These are phyloP conservation scores for Orbilia javanica DNA, from an alignment of 2,329 filamentous ascomycete genomes.

Conservation along the genomic window DNA sequence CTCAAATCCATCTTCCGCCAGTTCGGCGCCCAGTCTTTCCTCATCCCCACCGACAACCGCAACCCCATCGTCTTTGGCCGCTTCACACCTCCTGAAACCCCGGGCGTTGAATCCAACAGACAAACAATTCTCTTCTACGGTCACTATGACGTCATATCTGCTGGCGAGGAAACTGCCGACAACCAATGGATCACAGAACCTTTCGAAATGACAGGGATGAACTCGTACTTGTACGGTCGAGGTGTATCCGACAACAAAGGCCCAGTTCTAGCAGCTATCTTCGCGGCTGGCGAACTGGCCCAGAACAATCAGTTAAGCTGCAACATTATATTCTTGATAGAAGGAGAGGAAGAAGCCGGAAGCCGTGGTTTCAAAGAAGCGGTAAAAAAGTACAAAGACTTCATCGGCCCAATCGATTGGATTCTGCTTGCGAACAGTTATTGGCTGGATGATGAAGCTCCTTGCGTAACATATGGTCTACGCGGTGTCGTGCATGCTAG, in stretches of 20 bases:
- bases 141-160: slow-evolving; percentile 96
- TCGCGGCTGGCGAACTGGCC: slow-evolving; percentile 89
- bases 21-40: slow-evolving; percentile 87
- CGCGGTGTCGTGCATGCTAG: slow-evolving; percentile 94
- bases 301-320: slow-evolving; percentile 85
- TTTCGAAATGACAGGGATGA: slow-evolving; percentile 87
- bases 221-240: slow-evolving; percentile 93
- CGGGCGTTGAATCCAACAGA: slow-evolving; percentile 67
- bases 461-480: slow-evolving; percentile 93
- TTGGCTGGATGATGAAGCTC: slow-evolving; percentile 96
- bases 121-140: slow-evolving; percentile 97
- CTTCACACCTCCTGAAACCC: slow-evolving; percentile 75
- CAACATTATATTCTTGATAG: slow-evolving; percentile 92
- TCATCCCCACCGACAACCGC: slow-evolving; percentile 84
- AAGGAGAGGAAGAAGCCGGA: slow-evolving; percentile 95
- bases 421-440: slow-evolving; percentile 97
- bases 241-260: slow-evolving; percentile 99
- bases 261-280: slow-evolving; percentile 91
- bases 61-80: slow-evolving; percentile 95
- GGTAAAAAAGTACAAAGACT: slow-evolving; percentile 80
- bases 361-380: slow-evolving; percentile 90
- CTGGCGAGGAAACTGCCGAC: slow-evolving; percentile 71
- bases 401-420: slow-evolving; percentile 92
- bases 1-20: slow-evolving; percentile 91
- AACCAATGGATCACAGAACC: slow-evolving; percentile 89